A percentile compares a stretch with the other conserved stretches of the same genome.
These are phyloP conservation scores for Piper betle DNA, from an alignment of 164 flowering plant genomes.

Conservation along the genomic window DNA sequence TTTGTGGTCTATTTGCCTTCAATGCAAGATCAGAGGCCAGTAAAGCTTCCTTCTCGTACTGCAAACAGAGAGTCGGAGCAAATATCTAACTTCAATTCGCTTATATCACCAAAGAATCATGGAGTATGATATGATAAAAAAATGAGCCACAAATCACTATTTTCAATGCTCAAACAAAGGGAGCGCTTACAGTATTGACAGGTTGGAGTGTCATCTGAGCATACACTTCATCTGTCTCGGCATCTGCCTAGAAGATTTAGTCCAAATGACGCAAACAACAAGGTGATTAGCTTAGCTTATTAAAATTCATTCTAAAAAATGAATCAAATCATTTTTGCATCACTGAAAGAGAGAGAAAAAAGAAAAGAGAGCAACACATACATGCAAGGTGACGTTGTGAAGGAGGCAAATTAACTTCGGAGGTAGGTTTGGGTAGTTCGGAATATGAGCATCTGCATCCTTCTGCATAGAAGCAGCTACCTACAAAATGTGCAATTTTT, in stretches of 20 bases:
- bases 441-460: conserved; percentile 80
- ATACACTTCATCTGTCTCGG: conserved; percentile 97
- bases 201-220: conserved; percentile 99
- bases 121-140: neutral
- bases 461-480: conserved; percentile 99
- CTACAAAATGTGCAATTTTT: conserved; percentile 22
- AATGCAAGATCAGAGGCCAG: conserved; percentile 82
- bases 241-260: conserved; percentile 62
- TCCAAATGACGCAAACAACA: neutral
- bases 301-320: neutral
- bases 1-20: conserved; percentile 59
- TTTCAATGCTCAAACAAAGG: neutral
- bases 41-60: conserved; percentile 89
- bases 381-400: conserved; percentile 85
- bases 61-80: conserved; percentile 6
- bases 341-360: neutral
- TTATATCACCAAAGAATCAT: neutral
- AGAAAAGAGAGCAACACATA: conserved; percentile 13
- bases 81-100: neutral
- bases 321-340: neutral
- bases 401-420: conserved; percentile 85
- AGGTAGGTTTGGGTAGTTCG: conserved; percentile 85
- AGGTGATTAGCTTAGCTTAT: neutral
- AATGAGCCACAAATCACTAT: neutral
- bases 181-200: conserved; percentile 58